Evolutionary conservation across 768 basidiomycete genomes (phyloP), one percentile per base, ranked within the genome.

Genomic region (Pluteus cervinus): DNA sequence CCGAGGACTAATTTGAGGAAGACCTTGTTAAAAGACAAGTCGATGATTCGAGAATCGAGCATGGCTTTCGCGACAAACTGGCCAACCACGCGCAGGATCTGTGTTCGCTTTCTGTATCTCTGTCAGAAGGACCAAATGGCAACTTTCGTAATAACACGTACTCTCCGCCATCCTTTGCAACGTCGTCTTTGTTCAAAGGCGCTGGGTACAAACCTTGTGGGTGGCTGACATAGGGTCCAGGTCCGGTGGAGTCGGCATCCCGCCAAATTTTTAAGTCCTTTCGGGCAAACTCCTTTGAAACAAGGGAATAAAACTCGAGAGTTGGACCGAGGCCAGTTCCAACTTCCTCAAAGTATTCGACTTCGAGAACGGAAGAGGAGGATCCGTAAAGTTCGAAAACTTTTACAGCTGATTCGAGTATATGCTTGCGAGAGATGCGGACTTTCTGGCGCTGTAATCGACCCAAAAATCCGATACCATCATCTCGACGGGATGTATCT

Each of bases 281-380:
- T 37, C 88, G 69, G 0, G 91, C 91, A 57, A 98, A 98, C 59
- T 97, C 96, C 51, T 82, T 86, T 29, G 89, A 94, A 6, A 92
- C 96, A 34, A 98, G 63, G n/a, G 93, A 87, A 59, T 98, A 99
- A 63, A 99, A 99, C 63, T 99, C 96, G 16, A 98, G 71, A 17
- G 96, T 98, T 5, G 96, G 96, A 3, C 96, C 96, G 8, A 99
- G 68, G 14, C 96, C 96, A 6, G 94, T 98, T 14, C 96, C 96
- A 33, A 97, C 93, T 67, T 99, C 96, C 53, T 96, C 91, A 52
- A 97, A 97, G 64, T 97, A 98, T 63, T 99, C 93, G 35, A 98
- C 91, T 57, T 99, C 96, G 28, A 99, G 74, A 15, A 97, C 79
- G 1, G 91, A 91, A 4, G 86, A 87, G 2, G 89, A 91, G 0